These are phyloP conservation scores for Botrytis pseudocinerea DNA, from an alignment of 2,329 filamentous ascomycete genomes.

Conservation along the genomic window DNA sequence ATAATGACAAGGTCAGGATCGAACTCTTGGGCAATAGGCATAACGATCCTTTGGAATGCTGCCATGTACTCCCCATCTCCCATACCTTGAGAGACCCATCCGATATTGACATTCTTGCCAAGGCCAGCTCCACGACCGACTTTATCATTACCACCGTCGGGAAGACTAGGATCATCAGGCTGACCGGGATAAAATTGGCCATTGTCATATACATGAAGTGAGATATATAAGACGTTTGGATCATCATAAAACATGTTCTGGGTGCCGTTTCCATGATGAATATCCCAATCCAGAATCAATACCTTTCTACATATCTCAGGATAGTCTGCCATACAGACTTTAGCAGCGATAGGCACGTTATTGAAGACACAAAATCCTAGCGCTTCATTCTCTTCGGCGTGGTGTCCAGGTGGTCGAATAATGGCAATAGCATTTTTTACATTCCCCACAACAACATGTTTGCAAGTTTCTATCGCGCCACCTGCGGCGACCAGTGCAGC, in stretches of 20 bases:
- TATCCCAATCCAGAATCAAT: conserved; percentile 90
- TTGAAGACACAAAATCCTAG: conserved; percentile 99
- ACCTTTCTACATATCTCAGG: conserved; percentile 83
- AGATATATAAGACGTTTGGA: conserved; percentile 94
- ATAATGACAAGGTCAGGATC: conserved; percentile 93
- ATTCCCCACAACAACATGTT: conserved; percentile 77
- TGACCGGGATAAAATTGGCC: conserved; percentile 82
- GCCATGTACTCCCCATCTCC: conserved; percentile 96
- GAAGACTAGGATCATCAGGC: conserved; percentile 59
- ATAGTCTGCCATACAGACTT: conserved; percentile 79
- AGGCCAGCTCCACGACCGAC: conserved; percentile 56
- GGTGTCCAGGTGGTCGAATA: conserved; percentile 91
- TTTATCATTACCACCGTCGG: conserved; percentile 62
- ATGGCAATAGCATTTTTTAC: conserved; percentile 96
- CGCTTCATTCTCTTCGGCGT: conserved; percentile 80
- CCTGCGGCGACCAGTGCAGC: conserved; percentile 84
- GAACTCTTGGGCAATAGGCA: conserved; percentile 94
- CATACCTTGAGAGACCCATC: conserved; percentile 74
- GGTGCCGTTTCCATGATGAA: conserved; percentile 82
- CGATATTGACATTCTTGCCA: conserved; percentile 66
- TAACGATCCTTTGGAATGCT: conserved; percentile 92
- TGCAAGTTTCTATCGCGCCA: conserved; percentile 92
- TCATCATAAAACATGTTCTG: conserved; percentile 96
- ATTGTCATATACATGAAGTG: conserved; percentile 82
- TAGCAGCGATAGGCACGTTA: conserved; percentile 92